phyloP scores from a whole-genome alignment of 1,139 yeast genomes.

The Magnusiomyces suaveolens region DNA sequence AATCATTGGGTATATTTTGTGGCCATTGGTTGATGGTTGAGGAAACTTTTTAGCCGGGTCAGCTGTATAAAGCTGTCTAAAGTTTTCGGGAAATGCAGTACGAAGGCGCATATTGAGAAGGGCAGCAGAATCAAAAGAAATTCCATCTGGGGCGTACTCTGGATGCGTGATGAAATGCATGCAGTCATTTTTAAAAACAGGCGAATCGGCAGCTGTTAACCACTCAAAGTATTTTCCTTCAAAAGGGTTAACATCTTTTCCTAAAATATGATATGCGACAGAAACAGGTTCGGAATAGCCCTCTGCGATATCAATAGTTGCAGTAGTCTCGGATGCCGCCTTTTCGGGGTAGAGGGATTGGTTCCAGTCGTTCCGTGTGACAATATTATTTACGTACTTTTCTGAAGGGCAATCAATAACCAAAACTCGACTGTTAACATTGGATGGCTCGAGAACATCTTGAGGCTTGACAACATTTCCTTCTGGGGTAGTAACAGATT shows the following conservation, averaged over 20 bases:
- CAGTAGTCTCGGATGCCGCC: conserved; percentile 4
- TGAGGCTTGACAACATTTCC: conserved; percentile 56
- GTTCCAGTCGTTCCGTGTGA: conserved; percentile 12
- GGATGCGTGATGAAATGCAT: conserved; percentile 66
- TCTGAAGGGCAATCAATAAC: conserved; percentile 64
- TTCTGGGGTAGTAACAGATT: conserved; percentile 45
- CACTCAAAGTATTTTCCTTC: conserved; percentile 37
- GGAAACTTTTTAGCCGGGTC: conserved; percentile 17
- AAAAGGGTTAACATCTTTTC: conserved; percentile 48
- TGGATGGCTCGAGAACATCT: conserved; percentile 61
- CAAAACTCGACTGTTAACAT: conserved; percentile 49
- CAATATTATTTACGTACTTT: conserved; percentile 36
- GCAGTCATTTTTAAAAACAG: conserved; percentile 41
- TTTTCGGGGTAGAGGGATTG: conserved; percentile 8
- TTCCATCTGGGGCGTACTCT: conserved; percentile 48
- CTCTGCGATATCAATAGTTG: neutral
- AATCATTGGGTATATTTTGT: conserved; percentile 7
- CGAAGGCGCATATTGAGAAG: conserved; percentile 48
- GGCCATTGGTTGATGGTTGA: neutral
- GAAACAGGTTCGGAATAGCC: conserved; percentile 15
- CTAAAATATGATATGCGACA: conserved; percentile 63
- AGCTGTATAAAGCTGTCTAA: conserved; percentile 40
- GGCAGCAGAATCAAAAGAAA: conserved; percentile 51
- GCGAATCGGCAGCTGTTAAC: conserved; percentile 33
- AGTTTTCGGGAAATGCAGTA: conserved; percentile 43